Base-by-base conservation (phyloP, 805 yeast species). In the Clavispora santaluciae region DNA sequence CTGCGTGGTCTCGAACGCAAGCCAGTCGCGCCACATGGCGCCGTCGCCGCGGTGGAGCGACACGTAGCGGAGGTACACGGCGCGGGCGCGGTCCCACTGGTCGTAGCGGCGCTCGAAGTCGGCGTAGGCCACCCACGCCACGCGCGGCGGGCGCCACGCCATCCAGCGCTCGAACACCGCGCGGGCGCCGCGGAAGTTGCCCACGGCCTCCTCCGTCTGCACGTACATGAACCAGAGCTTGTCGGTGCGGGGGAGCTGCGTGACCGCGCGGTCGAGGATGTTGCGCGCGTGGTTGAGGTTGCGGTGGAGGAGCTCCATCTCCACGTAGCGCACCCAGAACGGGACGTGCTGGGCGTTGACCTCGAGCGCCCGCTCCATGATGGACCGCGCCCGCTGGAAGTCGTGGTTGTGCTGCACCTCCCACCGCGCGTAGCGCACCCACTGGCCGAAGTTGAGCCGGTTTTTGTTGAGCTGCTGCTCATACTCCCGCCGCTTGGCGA, bases 391-490 rank as follows among this genome's bases (percentile, higher is more conserved):
- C 17, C 97, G 69, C 15, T 76, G 70, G 45, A 76, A 71, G 54
- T 91, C 95, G 44, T 79, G 83, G 51, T 86, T 91, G 44, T 65
- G 61, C 5, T 83, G 84, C 4, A 81, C 59, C 61, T 91, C 99
- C 77, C 89, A 87, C 43, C 75, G 76, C 0, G 96, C 98, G 60
- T 91, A 93, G 41, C 96, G 70, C 57, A 87, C 72, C 96, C 98
- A 93, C 57, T 89, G 95, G 2, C 87, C 83, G 54, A 76, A 72
- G 54, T 88, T 89, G 25, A 83, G 75, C 44, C 95, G 67, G 57
- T 91, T 91, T 50, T 93, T 75, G 51, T 93, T 78, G 39, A 93
- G 64, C n/a, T 90, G 95, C 49, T 81, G 81, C 62, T 93, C 98
- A 57, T 71, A 91, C 50, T 86, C 96, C 24, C 76, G 73, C 45